Conservation (phyloP, 2,329 filamentous ascomycete genomes). For the Monosporascus sp. region DNA sequence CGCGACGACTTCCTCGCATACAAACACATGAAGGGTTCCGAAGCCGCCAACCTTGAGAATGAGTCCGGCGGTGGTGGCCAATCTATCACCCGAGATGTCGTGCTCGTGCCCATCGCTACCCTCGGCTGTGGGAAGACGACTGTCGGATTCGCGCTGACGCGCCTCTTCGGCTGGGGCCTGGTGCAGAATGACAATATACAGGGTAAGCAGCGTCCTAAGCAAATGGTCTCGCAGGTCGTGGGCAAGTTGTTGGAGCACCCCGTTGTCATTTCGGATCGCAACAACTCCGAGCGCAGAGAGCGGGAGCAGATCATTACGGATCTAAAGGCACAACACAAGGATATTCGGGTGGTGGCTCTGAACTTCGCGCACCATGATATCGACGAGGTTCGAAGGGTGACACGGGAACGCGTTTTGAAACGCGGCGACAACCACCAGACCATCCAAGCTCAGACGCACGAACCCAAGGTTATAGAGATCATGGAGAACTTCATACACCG, state of each 20-base stretch:
- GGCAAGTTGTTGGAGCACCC: conserved; percentile 57
- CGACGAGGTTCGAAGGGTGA: conserved; percentile 66
- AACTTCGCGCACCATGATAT: conserved; percentile 83
- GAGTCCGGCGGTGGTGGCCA: conserved; percentile 45
- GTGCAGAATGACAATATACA: conserved; percentile 96
- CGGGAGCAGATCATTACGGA: conserved; percentile 83
- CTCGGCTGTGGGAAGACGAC: conserved; percentile 98
- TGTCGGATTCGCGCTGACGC: conserved; percentile 70
- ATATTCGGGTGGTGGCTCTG: conserved; percentile 73
- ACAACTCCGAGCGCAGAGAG: conserved; percentile 87
- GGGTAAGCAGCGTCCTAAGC: conserved; percentile 68
- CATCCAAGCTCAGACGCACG: conserved; percentile 75
- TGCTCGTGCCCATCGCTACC: conserved; percentile 87
- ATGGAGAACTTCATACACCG: conserved; percentile 91
- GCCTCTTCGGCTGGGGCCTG: conserved; percentile 87
- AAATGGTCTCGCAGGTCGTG: conserved; percentile 69
- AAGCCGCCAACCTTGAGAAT: conserved; percentile 75
- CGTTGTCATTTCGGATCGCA: conserved; percentile 85
- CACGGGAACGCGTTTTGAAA: conserved; percentile 70
- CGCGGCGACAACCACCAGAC: conserved; percentile 97
- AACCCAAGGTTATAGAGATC: conserved; percentile 72
- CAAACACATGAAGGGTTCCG: conserved; percentile 79
- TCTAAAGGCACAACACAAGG: conserved; percentile 55
- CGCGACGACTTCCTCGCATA: conserved; percentile 81
- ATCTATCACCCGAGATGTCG: conserved; percentile 58